Percentiles rank a stretch among this genome's conserved stretches.
These are phyloP conservation scores for Phytophthora syringae DNA, from an alignment of 352 stramenopile species.

Conservation along the genomic window DNA sequence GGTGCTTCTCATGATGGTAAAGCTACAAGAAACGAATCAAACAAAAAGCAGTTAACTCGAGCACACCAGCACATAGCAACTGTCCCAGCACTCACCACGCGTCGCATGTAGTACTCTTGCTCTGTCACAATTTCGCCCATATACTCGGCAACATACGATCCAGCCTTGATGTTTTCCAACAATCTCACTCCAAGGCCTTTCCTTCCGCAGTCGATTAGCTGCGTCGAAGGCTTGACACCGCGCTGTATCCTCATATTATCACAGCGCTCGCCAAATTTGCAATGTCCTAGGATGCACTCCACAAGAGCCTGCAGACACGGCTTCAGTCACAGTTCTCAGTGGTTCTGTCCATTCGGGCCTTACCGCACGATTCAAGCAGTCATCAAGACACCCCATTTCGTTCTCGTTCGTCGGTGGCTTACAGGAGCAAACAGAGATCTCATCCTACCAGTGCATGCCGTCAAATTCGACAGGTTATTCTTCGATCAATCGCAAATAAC, in stretches of 20 bases:
- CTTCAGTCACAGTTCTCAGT: neutral
- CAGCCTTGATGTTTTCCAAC: conserved; percentile 54
- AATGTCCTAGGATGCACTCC: conserved; percentile 67
- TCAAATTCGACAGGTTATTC: conserved; percentile 1
- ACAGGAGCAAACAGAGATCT: conserved; percentile 72
- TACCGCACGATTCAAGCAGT: conserved; percentile 81
- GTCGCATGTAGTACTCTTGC: conserved; percentile 81
- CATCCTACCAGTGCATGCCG: conserved; percentile 50
- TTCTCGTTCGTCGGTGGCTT: conserved; percentile 35
- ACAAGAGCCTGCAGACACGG: conserved; percentile 54
- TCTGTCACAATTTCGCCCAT: conserved; percentile 88
- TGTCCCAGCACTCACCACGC: conserved; percentile 50
- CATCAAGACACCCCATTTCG: conserved; percentile 67
- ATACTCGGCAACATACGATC: conserved; percentile 83
- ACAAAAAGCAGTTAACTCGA: neutral
- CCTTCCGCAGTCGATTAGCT: conserved; percentile 62
- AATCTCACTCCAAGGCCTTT: conserved; percentile 71
- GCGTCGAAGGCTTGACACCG: conserved; percentile 53
- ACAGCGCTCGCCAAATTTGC: conserved; percentile 67
- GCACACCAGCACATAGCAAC: neutral
- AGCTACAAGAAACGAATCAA: conserved; percentile 32
- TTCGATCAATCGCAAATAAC: conserved; percentile 1
- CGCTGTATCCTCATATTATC: conserved; percentile 83
- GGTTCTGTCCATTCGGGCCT: neutral
- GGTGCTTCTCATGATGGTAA: conserved; percentile 86